Evolutionary conservation across 176 grass and related monocot species (phyloP), one percentile per base, ranked within the genome.

Genomic region (Bothriochloa decipiens): DNA sequence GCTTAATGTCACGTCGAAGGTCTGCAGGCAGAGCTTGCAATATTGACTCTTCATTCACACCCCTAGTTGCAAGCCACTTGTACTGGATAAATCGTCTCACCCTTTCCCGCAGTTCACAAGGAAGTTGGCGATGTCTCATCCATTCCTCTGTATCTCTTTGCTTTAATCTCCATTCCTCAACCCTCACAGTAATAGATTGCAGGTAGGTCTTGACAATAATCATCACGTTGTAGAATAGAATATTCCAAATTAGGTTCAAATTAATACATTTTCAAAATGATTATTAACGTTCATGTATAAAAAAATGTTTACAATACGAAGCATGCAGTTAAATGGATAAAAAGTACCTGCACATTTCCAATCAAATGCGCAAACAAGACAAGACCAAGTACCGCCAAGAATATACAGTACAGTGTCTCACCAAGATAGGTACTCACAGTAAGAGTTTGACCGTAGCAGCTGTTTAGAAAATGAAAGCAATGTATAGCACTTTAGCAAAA

Each of bases 111-210:
- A 99, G 84, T 46, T 92, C 55, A 58, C 53, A 14, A 89, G 96
- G 96, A 65, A 99, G 93, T 60, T 94, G 93, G 11, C 93, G 96
- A 88, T 99, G 96, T 58, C 74, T 92, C 96, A 99, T 99, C 96
- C 96, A 99, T 65, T 96, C 88, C 87, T 99, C 96, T 14, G 93
- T 96, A 86, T 99, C 96, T 86, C 93, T 94, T 63, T 93, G 91
- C 84, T 99, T 99, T 87, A 99, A 75, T 68, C 96, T 95, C 96
- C 93, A 96, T 73, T 99, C 96, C 83, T 98, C 96, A 42, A 99
- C 89, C 42, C 96, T 93, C 25, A 77, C 93, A 8, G 96, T 95
- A 49, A 96, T 94, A 35, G 96, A 99, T 91, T 99, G 93, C 70
- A 99, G 74, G 60, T 99, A 99, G 67, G 93, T 96, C 96, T 99